Base-by-base conservation (phyloP, 306 rosid genomes). In the Herpetospermum pedunculosum region DNA sequence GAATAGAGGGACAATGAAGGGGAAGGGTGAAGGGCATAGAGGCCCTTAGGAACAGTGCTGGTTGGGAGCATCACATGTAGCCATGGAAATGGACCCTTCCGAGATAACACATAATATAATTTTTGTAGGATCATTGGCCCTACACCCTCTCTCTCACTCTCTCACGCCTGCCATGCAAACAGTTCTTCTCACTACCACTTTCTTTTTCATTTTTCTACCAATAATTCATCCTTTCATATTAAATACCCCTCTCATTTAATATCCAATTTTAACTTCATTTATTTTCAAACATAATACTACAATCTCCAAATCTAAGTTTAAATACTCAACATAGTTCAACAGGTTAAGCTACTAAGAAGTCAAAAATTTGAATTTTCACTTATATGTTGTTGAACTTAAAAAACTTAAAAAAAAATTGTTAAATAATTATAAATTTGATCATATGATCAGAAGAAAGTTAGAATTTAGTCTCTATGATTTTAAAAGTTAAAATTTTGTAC, bases 41-140 rank as follows among this genome's bases (percentile, higher is more conserved):
- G 44, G 57, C 14, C 73, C 53, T 41, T 43, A 18, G 16, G 48
- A 63, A 63, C 14, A 63, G 70, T 63, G 48, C 0, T 15, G 69
- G 13, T 62, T 32, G 70, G 13, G 12, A 28, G 74, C 57, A 70
- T 70, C 74, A 70, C 74, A 46, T 70, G 74, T 46, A 70, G 57
- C 54, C 44, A 62, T 62, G 46, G 28, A 44, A 70, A 46, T 68
- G 73, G 73, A 68, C 54, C 54, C 73, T 43, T 65, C 30, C 10
- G n/a, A 11, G 72, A 68, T 25, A 62, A 35, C 70, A 62, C 46
- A 8, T 18, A 28, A 37, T 14, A 43, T 68, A 21, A 65, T 23
- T 21, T 44, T 68, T 68, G 38, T 43, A 68, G 54, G 73, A 68
- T 68, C 13, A 68, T n/a, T 8, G 73, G 54, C 37, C 73, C 73